Conservation (phyloP, 2,329 filamentous ascomycete genomes). For the Lachnellula hyalina region DNA sequence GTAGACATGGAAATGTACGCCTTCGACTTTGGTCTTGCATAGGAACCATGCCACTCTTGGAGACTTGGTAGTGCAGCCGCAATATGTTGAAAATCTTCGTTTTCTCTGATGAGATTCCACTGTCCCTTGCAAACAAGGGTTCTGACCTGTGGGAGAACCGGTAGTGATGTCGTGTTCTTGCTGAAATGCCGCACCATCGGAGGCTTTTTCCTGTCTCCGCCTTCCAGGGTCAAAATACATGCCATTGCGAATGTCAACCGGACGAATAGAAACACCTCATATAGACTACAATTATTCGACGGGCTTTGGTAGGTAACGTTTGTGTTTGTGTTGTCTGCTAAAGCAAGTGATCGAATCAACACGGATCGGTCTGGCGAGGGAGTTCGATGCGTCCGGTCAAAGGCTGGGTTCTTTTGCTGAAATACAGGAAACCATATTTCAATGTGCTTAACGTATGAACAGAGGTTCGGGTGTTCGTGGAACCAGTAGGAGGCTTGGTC, state of each 20-base stretch:
- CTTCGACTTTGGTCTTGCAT: slow-evolving; percentile 68
- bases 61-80: slow-evolving; percentile 60
- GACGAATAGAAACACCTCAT: slow-evolving; percentile 64
- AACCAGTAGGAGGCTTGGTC: slow-evolving; percentile 58
- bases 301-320: slow-evolving; percentile 52
- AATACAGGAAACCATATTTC: slow-evolving; percentile 76
- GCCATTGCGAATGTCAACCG: slow-evolving; percentile 49
- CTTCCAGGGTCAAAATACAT: slow-evolving; percentile 65
- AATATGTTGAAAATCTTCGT: slow-evolving; percentile 58
- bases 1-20: slow-evolving; percentile 65
- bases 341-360: slow-evolving; percentile 28
- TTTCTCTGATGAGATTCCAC: slow-evolving; percentile 67
- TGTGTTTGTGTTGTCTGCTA: slow-evolving; percentile 40
- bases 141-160: slow-evolving; percentile 44
- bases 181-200: slow-evolving; percentile 58
- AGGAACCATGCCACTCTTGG: slow-evolving; percentile 46
- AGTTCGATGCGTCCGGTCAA: slow-evolving; percentile 24
- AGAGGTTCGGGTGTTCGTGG: slow-evolving; percentile 50
- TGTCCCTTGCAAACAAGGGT: slow-evolving; percentile 70
- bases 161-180: slow-evolving; percentile 11
- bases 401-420: slow-evolving; percentile 34
- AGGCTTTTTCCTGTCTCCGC: slow-evolving; percentile 71
- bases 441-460: slow-evolving; percentile 62
- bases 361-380: slow-evolving; percentile 24
- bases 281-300: slow-evolving; percentile 62